Percentiles rank a stretch among this genome's conserved stretches.
These are phyloP conservation scores for Boechera divaricarpa DNA, from an alignment of 345 rosid species.

Conservation along the genomic window DNA sequence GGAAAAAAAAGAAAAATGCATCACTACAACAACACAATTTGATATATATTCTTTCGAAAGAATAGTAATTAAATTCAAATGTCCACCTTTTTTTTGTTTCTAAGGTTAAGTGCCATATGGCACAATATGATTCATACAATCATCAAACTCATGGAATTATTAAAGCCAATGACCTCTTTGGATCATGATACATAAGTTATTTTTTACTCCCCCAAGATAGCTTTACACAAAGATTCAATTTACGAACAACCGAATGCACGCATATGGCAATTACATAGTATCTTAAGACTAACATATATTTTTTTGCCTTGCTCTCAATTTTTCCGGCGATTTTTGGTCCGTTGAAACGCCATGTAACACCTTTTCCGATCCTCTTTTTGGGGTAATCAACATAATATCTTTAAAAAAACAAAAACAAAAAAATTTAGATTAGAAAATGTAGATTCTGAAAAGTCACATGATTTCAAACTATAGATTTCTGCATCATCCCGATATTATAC, in stretches of 20 bases:
- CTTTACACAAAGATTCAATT: conserved; percentile 14
- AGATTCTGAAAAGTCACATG: background rate
- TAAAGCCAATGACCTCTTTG: conserved; percentile 1
- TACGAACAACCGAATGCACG: background rate
- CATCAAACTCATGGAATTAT: background rate
- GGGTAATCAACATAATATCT: too few species aligned
- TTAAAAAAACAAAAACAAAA: background rate
- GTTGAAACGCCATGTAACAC: too few species aligned
- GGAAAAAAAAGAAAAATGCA: background rate
- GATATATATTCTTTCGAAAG: background rate
- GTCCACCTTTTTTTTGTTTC: background rate
- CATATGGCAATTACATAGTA: background rate
- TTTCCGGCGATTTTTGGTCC: too few species aligned
- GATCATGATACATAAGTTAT: conserved; percentile 32
- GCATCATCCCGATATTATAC: background rate
- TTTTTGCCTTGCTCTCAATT: too few species aligned
- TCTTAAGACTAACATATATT: background rate
- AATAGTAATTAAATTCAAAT: background rate
- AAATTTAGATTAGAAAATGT: background rate
- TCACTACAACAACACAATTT: background rate
- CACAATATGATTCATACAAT: conserved; percentile 19
- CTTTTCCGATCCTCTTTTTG: too few species aligned
- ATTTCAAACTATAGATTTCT: background rate
- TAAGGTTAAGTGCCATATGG: conserved; percentile 24
- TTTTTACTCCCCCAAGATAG: conserved; percentile 6